Evolutionary conservation across 2,329 filamentous ascomycete genomes (phyloP), one percentile per base, ranked within the genome.

Genomic region (Gaeumannomyces sp.): DNA sequence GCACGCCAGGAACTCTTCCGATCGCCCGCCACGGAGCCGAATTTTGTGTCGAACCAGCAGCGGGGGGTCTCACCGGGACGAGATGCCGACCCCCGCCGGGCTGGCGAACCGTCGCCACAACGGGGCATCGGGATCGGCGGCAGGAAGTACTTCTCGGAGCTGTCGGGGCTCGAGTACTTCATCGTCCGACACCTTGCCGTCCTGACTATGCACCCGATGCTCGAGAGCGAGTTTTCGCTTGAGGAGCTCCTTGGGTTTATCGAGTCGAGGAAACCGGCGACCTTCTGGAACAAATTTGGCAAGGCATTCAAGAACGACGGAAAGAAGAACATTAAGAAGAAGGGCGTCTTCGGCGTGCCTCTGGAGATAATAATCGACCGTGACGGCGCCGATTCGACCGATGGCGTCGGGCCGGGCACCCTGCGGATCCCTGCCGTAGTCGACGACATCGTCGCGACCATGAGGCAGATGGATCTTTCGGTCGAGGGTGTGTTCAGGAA

Each of bases 401-500:
- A 98, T 74, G 95, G 95, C 50, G 92, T 99, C 67, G 95, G 95
- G 0, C 93, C 95, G 14, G 94, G 93, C 25, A 90, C 92, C 19
- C 82, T 99, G 65, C 90, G 92, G 64, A 92, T 99, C 58, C 95
- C 95, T 3, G 91, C 92, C n/a, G 83, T 99, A 63, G 85, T 99
- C n/a, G 94, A 98, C 72, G 94, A 97, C 74, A 89, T 94, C 61
- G 89, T 99, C 53, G 90, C 91, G 4, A 93, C 93, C 16, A 97
- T 99, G 92, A 89, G 93, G 71, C 95, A 94, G 77, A 98, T 99
- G 92, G 95, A 99, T 76, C 93, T 99, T 80, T 98, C 94, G 1
- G 92, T 99, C 1, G 95, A 99, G 76, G 95, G 95, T 71, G 93
- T 99, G 28, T 99, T 99, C 85, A 89, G 95, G 71, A 99, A 99